phyloP scores from a whole-genome alignment of 192 early-diverging fungal species.

The Phycomyces blakesleeanus region DNA sequence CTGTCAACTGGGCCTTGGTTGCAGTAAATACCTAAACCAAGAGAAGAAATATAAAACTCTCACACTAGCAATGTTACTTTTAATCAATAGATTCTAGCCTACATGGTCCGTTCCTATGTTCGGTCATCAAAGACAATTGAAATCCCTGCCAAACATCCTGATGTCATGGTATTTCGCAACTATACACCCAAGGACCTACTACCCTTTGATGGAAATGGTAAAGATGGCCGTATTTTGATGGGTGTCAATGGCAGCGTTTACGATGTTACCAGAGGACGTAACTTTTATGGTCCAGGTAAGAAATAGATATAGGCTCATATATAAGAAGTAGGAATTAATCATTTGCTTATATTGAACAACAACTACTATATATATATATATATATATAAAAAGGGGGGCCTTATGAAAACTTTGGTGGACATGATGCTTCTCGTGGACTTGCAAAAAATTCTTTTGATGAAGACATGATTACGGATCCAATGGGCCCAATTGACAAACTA shows the following conservation, averaged over 20 bases:
- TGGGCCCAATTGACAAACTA: slow-evolving; percentile 75
- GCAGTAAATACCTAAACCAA: too few species aligned
- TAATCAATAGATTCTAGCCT: slow-evolving; percentile 36
- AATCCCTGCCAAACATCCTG: slow-evolving; percentile 41
- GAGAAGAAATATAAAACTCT: too few species aligned
- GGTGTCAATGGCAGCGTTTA: slow-evolving; percentile 83
- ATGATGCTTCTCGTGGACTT: slow-evolving; percentile 93
- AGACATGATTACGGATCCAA: slow-evolving; percentile 61
- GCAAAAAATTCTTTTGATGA: slow-evolving; percentile 85
- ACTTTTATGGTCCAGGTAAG: slow-evolving; percentile 90
- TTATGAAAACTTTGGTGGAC: slow-evolving; percentile 93
- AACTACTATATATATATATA: background rate
- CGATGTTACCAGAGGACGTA: slow-evolving; percentile 79
- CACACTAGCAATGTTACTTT: background rate
- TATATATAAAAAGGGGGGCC: slow-evolving; percentile 62
- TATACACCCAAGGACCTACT: slow-evolving; percentile 79
- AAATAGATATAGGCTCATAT: background rate
- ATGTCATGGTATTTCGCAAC: slow-evolving; percentile 59
- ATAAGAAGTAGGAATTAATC: too few species aligned
- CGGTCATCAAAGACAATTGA: slow-evolving; percentile 23
- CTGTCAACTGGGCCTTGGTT: slow-evolving; percentile 67
- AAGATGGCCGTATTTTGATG: slow-evolving; percentile 69
- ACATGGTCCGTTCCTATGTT: slow-evolving; percentile 48
- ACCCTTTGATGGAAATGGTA: slow-evolving; percentile 65
- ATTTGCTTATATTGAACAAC: too few species aligned